These are phyloP conservation scores for Buxus sempervirens DNA, from an alignment of 164 flowering plant species.

Conservation along the genomic window DNA sequence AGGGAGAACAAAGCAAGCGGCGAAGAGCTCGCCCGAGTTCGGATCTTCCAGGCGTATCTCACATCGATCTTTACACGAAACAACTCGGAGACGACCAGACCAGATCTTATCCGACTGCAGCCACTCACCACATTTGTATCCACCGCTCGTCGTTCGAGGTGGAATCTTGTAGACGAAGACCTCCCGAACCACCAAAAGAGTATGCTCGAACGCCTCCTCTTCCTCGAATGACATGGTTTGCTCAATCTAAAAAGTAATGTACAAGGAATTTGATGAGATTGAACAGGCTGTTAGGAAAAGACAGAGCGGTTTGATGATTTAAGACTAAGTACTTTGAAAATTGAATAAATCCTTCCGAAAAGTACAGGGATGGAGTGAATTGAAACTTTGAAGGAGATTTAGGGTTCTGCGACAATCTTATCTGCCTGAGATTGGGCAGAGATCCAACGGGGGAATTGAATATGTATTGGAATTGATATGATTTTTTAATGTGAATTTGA, in stretches of 20 bases:
- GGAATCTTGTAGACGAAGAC: conserved; percentile 92
- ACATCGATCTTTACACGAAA: conserved; percentile 74
- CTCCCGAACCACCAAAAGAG: conserved; percentile 93
- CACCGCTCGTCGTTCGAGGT: conserved; percentile 86
- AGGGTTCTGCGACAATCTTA: neutral
- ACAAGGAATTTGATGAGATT: neutral
- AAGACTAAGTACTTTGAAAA: neutral
- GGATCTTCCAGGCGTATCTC: conserved; percentile 99
- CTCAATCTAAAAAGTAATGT: neutral
- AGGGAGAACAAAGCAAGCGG: conserved; percentile 84
- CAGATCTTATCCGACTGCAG: conserved; percentile 98
- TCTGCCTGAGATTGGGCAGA: neutral
- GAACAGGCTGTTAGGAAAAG: neutral
- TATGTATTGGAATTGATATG: neutral
- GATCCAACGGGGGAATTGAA: neutral
- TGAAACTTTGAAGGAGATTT: neutral
- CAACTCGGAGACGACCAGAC: conserved; percentile 94
- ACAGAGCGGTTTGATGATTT: neutral
- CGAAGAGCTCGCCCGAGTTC: conserved; percentile 83
- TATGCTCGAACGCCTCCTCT: conserved; percentile 85
- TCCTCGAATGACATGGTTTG: conserved; percentile 68
- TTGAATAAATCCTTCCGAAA: too few relatives aligned
- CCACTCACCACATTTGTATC: conserved; percentile 99
- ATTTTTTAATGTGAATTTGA: neutral
- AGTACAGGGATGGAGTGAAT: neutral